These are phyloP conservation scores for Neurospora crassa DNA, from an alignment of 2,329 filamentous ascomycete genomes.

Conservation along the genomic window DNA sequence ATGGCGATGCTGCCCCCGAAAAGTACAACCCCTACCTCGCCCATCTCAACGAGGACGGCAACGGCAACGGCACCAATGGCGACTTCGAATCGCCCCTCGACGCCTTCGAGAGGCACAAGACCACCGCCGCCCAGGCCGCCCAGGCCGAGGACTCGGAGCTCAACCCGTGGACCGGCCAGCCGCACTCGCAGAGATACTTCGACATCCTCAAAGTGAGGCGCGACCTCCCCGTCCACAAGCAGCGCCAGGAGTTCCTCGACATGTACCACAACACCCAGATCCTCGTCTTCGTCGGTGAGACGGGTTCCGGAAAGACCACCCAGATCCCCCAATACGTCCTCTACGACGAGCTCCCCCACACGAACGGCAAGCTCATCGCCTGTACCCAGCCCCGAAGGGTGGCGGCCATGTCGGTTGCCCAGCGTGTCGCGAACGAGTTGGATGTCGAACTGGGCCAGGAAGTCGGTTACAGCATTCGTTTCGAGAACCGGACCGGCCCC, in stretches of 20 bases:
- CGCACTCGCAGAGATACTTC: conserved; percentile 78
- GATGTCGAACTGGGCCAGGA: conserved; percentile 88
- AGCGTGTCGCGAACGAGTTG: conserved; percentile 95
- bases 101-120: conserved; percentile 66
- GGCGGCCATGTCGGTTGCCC: conserved; percentile 95
- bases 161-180: conserved; percentile 76
- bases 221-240: conserved; percentile 83
- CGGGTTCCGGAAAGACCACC: conserved; percentile 97
- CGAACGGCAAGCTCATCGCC: conserved; percentile 79
- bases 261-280: conserved; percentile 93
- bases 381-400: conserved; percentile 98
- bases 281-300: conserved; percentile 96
- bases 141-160: conserved; percentile 67
- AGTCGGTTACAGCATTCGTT: conserved; percentile 97
- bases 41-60: conserved; percentile 62
- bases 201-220: conserved; percentile 76
- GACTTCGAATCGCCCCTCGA: conserved; percentile 41
- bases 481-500: conserved; percentile 84
- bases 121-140: conserved; percentile 65
- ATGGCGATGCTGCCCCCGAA: conserved; percentile 19
- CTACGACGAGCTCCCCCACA: conserved; percentile 88
- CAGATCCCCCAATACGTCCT: conserved; percentile 98
- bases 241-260: conserved; percentile 88
- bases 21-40: conserved; percentile 79
- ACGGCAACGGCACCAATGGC: conserved; percentile 26